A percentile compares a stretch with the other conserved stretches of the same genome.
Evolutionary conservation across 495 filamentous ascomycete species (phyloP).

Genomic region (Penicillium goetzii): DNA sequence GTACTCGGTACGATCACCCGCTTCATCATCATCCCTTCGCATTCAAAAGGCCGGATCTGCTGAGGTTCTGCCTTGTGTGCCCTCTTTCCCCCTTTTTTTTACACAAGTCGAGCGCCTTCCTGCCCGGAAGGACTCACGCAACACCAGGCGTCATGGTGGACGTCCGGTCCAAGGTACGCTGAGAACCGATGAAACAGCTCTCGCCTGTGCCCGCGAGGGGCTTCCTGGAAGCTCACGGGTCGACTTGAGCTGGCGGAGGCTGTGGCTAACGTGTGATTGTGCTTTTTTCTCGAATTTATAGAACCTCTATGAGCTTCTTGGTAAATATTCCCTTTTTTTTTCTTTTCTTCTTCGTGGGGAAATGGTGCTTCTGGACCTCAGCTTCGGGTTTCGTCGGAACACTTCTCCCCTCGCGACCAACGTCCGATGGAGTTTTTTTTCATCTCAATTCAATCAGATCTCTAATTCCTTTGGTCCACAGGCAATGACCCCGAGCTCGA

Average conservation of each 20-base stretch:
- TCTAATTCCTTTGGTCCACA: constrained; percentile 41
- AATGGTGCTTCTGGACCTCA: constrained; percentile 1
- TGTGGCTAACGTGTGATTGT: constrained; percentile 33
- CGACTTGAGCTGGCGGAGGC: constrained; percentile 20
- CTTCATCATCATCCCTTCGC: constrained; percentile 28
- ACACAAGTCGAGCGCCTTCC: constrained; percentile 53
- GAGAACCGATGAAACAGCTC: constrained; percentile 22
- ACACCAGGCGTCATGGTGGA: constrained; percentile 56
- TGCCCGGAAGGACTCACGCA: constrained; percentile 50
- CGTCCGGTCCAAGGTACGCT: constrained; percentile 56
- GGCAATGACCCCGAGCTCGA: constrained; percentile 91
- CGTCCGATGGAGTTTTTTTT: not conserved
- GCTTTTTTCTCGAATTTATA: constrained; percentile 26
- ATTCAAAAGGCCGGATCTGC: constrained; percentile 36
- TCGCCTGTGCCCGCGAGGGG: constrained; percentile 16
- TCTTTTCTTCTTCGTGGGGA: constrained; percentile 12
- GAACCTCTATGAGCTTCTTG: constrained; percentile 90
- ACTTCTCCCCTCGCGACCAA: constrained; percentile 16
- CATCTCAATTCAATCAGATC: constrained; percentile 10
- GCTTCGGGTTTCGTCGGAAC: not conserved
- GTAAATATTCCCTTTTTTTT: constrained; percentile 57
- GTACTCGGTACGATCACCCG: constrained; percentile 26
- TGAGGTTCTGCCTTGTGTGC: constrained; percentile 46
- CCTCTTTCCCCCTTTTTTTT: constrained; percentile 36
- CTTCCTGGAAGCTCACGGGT: constrained; percentile 8